These are phyloP conservation scores for Solanum etuberosum DNA, from an alignment of 257 asterid species.

Conservation along the genomic window DNA sequence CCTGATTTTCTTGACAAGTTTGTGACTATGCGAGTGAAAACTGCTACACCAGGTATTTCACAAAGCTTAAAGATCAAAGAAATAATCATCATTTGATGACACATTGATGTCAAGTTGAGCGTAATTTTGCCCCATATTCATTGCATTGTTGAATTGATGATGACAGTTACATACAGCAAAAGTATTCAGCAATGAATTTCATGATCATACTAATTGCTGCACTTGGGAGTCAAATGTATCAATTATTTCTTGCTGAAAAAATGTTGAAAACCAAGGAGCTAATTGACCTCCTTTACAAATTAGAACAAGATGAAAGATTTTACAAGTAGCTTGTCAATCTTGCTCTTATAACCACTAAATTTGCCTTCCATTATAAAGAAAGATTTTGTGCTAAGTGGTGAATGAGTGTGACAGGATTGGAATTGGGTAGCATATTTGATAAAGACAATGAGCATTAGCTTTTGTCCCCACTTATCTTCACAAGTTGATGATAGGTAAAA, in stretches of 20 bases:
- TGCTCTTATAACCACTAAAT: not conserved
- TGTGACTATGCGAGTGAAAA: not conserved
- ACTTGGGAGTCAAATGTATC: not conserved
- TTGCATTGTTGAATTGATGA: not conserved
- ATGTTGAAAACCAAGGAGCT: not conserved
- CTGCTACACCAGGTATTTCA: not conserved
- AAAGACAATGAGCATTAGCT: not conserved
- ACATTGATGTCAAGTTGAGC: not conserved
- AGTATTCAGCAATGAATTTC: not conserved
- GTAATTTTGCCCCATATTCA: not conserved
- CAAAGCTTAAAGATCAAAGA: not conserved
- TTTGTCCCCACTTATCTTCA: not conserved
- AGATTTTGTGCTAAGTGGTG: not conserved
- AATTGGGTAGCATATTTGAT: not conserved
- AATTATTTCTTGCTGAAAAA: not conserved
- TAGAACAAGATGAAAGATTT: not conserved
- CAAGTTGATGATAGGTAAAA: not conserved
- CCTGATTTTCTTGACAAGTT: not conserved
- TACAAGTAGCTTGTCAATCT: not conserved
- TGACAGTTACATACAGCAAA: not conserved
- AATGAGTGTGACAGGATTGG: not conserved
- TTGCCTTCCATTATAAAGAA: not conserved
- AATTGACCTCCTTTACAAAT: not conserved
- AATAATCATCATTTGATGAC: not conserved
- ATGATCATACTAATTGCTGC: not conserved